Conservation (phyloP, 2,329 filamentous ascomycete species). For the Exserohilum rostratum region DNA sequence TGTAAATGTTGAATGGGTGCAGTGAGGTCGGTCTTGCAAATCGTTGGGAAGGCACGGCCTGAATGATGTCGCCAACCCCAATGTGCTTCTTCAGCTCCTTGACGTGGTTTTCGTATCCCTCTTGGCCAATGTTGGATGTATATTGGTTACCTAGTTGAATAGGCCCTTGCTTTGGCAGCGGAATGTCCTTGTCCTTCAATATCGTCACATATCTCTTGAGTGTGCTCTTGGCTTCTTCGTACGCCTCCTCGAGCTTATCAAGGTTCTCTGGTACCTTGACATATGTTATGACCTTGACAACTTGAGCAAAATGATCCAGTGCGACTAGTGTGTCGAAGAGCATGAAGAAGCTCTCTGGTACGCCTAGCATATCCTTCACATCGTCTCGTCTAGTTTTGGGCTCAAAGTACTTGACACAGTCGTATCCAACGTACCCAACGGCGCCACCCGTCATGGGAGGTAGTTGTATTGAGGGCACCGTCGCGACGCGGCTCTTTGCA, state of each 20-base stretch:
- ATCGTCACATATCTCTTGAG: conserved; percentile 73
- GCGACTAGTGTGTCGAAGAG: conserved; percentile 93
- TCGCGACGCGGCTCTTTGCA: conserved; percentile 75
- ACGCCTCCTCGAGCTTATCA: conserved; percentile 68
- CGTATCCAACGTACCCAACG: conserved; percentile 96
- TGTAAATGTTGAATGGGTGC: conserved; percentile 98
- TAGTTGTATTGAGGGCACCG: conserved; percentile 80
- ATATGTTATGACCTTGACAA: conserved; percentile 93
- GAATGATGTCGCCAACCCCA: conserved; percentile 90
- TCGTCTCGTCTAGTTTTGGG: conserved; percentile 88
- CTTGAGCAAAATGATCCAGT: conserved; percentile 92
- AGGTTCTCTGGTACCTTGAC: conserved; percentile 66
- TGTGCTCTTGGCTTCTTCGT: conserved; percentile 68
- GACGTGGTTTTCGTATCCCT: conserved; percentile 91
- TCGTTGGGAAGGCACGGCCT: conserved; percentile 93
- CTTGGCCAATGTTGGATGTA: conserved; percentile 86
- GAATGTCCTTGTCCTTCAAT: conserved; percentile 75
- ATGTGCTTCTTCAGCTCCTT: conserved; percentile 88
- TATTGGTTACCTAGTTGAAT: conserved; percentile 78
- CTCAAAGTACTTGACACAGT: conserved; percentile 97
- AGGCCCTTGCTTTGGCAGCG: conserved; percentile 76
- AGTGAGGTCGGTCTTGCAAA: conserved; percentile 87
- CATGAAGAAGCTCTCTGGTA: conserved; percentile 97
- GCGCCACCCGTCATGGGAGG: conserved; percentile 90
- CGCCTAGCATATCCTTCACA: conserved; percentile 83